Evolutionary conservation across 495 filamentous ascomycete genomes (phyloP).

Genomic region (Hypomontagnella submonticulosa): DNA sequence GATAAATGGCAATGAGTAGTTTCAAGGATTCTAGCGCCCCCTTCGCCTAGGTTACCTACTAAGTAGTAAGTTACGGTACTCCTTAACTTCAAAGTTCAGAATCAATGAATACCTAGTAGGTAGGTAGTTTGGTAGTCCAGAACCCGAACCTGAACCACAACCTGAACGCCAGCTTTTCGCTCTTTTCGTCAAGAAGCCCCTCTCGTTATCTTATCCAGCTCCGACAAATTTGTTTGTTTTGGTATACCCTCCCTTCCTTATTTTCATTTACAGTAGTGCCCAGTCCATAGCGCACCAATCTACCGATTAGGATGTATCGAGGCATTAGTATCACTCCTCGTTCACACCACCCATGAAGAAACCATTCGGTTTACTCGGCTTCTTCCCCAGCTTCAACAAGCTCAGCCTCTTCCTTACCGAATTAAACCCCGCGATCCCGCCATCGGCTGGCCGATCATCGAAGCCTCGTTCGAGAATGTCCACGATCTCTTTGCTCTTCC

Average conservation of each 20-base stretch:
- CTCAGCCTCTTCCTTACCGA: conserved; percentile 78
- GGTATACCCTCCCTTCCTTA: conserved; percentile 22
- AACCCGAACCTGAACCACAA: too few relatives aligned
- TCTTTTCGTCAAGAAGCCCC: conserved; percentile 32
- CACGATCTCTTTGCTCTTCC: conserved; percentile 46
- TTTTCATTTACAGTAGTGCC: conserved; percentile 18
- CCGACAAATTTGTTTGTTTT: conserved; percentile 25
- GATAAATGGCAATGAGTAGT: conserved; percentile 24
- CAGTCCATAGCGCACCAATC: conserved; percentile 12
- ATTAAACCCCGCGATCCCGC: conserved; percentile 52
- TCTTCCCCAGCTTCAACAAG: conserved; percentile 72
- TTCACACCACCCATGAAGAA: conserved; percentile 58
- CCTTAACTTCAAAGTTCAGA: too few relatives aligned
- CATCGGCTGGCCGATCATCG: conserved; percentile 40
- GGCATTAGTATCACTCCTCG: conserved; percentile 52
- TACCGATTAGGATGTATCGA: not conserved
- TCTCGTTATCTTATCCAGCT: conserved; percentile 43
- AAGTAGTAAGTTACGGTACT: too few relatives aligned
- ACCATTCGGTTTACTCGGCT: conserved; percentile 66
- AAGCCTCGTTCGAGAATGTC: conserved; percentile 45
- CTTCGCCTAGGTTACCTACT: conserved; percentile 12
- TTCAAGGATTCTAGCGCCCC: conserved; percentile 16
- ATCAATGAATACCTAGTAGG: too few relatives aligned
- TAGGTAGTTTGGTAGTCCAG: conserved; percentile 33
- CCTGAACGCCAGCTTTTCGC: conserved; percentile 36